phyloP scores from a whole-genome alignment of 164 flowering plant species.

The grape (Vitis vinifera) region ASM3070453v1 NC_081821.1:6085001-6085500 shows the following conservation, averaged over 20 bases:
- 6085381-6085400: neutral
- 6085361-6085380: neutral
- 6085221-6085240: neutral
- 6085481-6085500: constrained; percentile 7
- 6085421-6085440: constrained; percentile 4
- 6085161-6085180: neutral
- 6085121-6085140: neutral
- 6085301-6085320: neutral
- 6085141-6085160: neutral
- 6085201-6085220: constrained; percentile 2
- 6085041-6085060: neutral
- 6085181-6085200: neutral
- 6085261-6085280: constrained; percentile 3
- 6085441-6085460: constrained; percentile 5
- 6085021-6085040: neutral
- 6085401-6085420: neutral
- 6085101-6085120: neutral
- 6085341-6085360: neutral
- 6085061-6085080: constrained; percentile 1
- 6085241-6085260: neutral
- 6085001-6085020: neutral
- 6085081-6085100: constrained; percentile 1
- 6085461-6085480: constrained; percentile 1
- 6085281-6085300: neutral
- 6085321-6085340: neutral